Base-by-base conservation (phyloP, 2,329 filamentous ascomycete genomes). In the Lomentospora prolificans region DNA sequence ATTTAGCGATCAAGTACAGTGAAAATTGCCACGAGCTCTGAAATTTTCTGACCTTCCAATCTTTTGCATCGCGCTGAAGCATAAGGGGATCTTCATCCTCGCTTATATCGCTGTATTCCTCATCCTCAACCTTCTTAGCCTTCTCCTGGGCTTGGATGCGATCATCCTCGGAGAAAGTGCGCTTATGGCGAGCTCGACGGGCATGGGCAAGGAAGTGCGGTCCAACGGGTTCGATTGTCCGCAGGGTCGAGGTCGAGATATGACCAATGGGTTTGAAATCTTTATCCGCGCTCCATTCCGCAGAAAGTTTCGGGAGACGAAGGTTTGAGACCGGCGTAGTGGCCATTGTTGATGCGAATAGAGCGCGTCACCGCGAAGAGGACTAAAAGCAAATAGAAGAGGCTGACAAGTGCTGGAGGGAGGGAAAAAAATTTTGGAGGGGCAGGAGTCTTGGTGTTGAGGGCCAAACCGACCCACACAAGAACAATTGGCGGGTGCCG, bases 151-250 rank as follows among this genome's bases (percentile, higher is more conserved):
- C 94, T 77, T 96, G 90, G 69, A 99, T 95, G 62, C 91, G 88
- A 72, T 99, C 94, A 74, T 99, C 94, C 75, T 99, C 92, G 66
- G 89, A 95, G 75, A 99, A 99, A 53, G 94, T 99, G 67, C 94
- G 90, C 78, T 95, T 90, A 75, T 97, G 91, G 61, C 91, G 87
- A 74, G 90, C 89, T 73, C 94, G 88, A 69, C 94, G 91, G 65
- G 94, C 94, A 73, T 97, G 91, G 63, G 94, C 94, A 62, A 99
- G 85, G 79, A 96, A 99, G 78, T 96, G 90, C 72, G 94, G 92
- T 64, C 94, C 94, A 63, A 97, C 89, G 55, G 94, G 91, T 78
- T 97, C 94, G 66, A 99, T 85, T 69, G 87, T 92, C 68, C 94
- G 86, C 76, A 91, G 85, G 53, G 84, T 87, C 39, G 90, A 84